These are phyloP conservation scores for Macrolepiota fuliginosa DNA, from an alignment of 768 basidiomycete species.

Conservation along the genomic window DNA sequence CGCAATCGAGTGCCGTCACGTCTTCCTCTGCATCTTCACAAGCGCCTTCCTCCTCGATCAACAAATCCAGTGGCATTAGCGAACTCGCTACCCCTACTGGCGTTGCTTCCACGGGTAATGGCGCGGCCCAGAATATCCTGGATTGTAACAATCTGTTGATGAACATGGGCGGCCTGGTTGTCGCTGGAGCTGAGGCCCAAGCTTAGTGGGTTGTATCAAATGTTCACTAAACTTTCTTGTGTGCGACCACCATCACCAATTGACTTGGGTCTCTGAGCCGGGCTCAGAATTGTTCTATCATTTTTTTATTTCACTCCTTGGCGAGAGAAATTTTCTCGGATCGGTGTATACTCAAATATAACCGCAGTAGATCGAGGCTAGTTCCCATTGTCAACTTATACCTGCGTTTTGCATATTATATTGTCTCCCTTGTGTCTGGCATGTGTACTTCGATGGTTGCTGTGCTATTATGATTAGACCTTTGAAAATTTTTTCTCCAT, in stretches of 20 bases:
- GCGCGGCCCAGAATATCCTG: conserved; percentile 22
- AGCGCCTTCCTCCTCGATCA: background rate
- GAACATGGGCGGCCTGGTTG: conserved; percentile 27
- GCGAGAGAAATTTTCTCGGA: background rate
- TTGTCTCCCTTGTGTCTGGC: background rate
- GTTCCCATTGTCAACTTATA: conserved; percentile 1
- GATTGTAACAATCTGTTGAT: conserved; percentile 30
- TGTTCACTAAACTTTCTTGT: background rate
- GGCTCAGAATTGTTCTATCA: background rate
- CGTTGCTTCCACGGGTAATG: conserved; percentile 25
- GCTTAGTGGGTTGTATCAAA: background rate
- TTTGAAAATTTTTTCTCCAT: too few species aligned
- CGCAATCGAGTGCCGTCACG: conserved; percentile 3
- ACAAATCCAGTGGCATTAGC: background rate
- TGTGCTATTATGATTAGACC: too few species aligned
- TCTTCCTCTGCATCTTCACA: conserved; percentile 10
- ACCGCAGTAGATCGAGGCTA: background rate
- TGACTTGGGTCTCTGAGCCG: background rate
- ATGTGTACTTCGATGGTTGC: background rate
- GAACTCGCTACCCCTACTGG: conserved; percentile 9
- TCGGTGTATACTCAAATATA: background rate
- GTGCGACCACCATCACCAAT: background rate
- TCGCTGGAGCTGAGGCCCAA: conserved; percentile 22
- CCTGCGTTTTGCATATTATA: background rate
- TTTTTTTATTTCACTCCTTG: background rate